phyloP scores from a whole-genome alignment of 495 filamentous ascomycete genomes.

The Daldinia concentrica region DNA sequence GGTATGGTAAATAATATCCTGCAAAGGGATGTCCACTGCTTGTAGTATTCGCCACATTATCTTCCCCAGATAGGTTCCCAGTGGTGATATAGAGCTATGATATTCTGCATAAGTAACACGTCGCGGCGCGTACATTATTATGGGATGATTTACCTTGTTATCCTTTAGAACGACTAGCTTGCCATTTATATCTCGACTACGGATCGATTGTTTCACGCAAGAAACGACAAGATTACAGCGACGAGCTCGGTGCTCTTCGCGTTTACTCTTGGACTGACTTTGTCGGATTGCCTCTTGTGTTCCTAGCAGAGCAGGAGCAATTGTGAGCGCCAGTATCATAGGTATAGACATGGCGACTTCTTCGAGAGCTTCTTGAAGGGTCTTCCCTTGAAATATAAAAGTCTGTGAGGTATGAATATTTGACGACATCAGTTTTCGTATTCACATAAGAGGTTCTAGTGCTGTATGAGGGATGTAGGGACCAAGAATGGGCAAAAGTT shows the following conservation, averaged over 20 bases:
- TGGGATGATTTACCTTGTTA: slow-evolving; percentile 45
- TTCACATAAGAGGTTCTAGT: not conserved
- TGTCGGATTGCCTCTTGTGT: slow-evolving; percentile 58
- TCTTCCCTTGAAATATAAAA: slow-evolving; percentile 36
- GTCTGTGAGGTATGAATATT: slow-evolving; percentile 38
- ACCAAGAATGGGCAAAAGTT: slow-evolving; percentile 5
- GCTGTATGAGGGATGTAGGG: not conserved
- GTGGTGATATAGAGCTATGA: slow-evolving; percentile 46
- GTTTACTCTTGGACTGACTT: slow-evolving; percentile 54
- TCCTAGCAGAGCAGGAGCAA: slow-evolving; percentile 54
- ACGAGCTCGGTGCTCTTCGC: slow-evolving; percentile 56
- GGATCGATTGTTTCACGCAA: slow-evolving; percentile 47
- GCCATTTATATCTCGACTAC: slow-evolving; percentile 50
- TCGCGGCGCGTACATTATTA: not conserved
- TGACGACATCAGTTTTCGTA: slow-evolving; percentile 36
- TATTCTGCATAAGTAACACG: slow-evolving; percentile 17
- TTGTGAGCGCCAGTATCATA: slow-evolving; percentile 48
- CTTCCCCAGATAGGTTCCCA: slow-evolving; percentile 37
- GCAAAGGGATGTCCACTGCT: slow-evolving; percentile 57
- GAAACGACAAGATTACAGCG: slow-evolving; percentile 56
- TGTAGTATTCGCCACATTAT: slow-evolving; percentile 15
- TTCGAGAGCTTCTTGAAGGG: slow-evolving; percentile 38
- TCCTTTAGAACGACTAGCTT: slow-evolving; percentile 52
- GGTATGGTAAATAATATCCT: slow-evolving; percentile 69
- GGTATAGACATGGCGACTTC: slow-evolving; percentile 43